Evolutionary conservation across 352 stramenopile species (phyloP), one percentile per base, ranked within the genome.

Genomic region (Stephanocyclus meneghinianus): DNA sequence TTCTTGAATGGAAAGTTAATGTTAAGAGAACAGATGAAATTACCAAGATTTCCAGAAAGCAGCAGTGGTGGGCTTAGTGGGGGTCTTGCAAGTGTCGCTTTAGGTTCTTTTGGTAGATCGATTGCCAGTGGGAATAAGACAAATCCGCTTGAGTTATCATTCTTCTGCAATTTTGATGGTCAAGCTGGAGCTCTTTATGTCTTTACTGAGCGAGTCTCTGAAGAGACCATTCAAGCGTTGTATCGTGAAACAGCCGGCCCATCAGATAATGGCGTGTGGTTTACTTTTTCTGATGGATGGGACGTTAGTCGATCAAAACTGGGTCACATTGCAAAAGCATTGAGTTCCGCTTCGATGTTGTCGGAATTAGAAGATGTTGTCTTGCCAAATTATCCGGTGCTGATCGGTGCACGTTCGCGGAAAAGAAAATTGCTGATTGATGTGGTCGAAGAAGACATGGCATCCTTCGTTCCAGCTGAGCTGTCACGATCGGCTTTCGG

Each of bases 1-100:
- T 84, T 92, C 50, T 37, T 94, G 16, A 90, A 94, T 80, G 89
- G 89, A 0, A 94, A 94, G 61, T 16, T 85, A 5, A 92, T 94
- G 84, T 57, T 91, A 16, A 89, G 76, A 47, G 79, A 91, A 65
- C 2, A 70, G 5, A 77, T 92, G 61, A 83, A 80, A 65, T 88
- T 94, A 68, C 89, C 89, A 26, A 64, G 81, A 68, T 75, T 85
- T 66, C 37, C 61, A 29, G 60, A 74, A 18, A 57, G 26, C 10
- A 44, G 18, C 16, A 55, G 21, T 26, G 44, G 47, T 35, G 18
- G 30, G 8, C 40, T 35, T 2, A 71, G 50, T 29, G 51, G 50
- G 8, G 26, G 29, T 18, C 30, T 65, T 18, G 62, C 32, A 37
- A 45, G 51, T 47, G 42, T 45, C 9, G 47, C 21, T 0, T 63